Percentiles rank a stretch among this genome's conserved stretches.
phyloP scores from a whole-genome alignment of 2,329 filamentous ascomycete species.

The Fusarium buharicum region DNA sequence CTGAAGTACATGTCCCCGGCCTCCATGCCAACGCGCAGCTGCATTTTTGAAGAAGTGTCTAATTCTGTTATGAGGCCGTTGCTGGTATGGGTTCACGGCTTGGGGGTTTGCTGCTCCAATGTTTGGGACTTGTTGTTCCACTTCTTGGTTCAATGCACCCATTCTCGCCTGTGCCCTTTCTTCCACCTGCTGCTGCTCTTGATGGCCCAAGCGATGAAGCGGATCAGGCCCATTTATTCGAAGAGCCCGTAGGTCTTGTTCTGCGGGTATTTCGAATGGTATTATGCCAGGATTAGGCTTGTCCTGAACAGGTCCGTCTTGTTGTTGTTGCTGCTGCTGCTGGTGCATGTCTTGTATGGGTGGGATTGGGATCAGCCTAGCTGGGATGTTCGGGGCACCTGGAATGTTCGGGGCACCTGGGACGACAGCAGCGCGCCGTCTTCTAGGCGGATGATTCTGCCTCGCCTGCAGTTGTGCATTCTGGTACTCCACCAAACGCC shows the following conservation, averaged over 20 bases:
- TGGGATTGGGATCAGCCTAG: too few species aligned
- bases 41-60: constrained; percentile 3
- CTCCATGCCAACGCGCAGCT: neutral
- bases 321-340: neutral
- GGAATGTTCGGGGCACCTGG: too few species aligned
- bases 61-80: neutral
- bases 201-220: neutral
- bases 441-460: too few species aligned
- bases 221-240: neutral
- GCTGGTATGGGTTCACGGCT: neutral
- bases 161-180: neutral
- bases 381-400: too few species aligned
- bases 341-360: neutral
- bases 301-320: neutral
- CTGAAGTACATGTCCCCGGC: neutral
- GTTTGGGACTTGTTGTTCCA: neutral
- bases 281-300: neutral
- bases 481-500: neutral
- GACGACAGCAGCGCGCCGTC: too few species aligned
- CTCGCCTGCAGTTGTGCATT: too few species aligned
- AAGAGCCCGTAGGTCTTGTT: neutral
- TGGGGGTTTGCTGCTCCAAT: neutral
- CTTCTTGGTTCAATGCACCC: neutral
- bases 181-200: neutral
- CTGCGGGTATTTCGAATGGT: neutral